Evolutionary conservation across 1,139 yeast species (phyloP).

Genomic region (Tardiomyces digboiensis): DNA sequence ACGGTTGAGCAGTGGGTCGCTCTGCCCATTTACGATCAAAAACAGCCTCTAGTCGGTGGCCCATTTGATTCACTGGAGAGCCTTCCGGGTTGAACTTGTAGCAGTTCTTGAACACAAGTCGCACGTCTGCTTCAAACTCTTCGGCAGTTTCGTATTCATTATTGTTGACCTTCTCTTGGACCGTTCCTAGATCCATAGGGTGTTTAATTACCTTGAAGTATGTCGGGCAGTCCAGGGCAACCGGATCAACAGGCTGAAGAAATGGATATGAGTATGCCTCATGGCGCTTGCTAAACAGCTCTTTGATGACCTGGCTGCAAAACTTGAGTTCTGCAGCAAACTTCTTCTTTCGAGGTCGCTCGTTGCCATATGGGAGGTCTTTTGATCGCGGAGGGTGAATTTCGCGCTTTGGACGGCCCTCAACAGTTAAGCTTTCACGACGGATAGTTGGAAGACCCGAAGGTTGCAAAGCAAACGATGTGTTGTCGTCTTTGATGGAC

Average conservation of each 20-base stretch:
- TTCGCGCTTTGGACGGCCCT: constrained; percentile 84
- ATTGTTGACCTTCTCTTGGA: constrained; percentile 69
- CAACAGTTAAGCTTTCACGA: constrained; percentile 46
- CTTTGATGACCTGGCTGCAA: constrained; percentile 76
- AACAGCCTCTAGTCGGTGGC: constrained; percentile 76
- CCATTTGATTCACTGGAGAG: constrained; percentile 92
- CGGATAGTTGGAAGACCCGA: constrained; percentile 49
- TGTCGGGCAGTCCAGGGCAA: constrained; percentile 86
- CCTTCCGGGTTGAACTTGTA: constrained; percentile 93
- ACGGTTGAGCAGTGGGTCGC: constrained; percentile 68
- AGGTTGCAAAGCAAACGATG: constrained; percentile 17
- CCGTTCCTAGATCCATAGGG: constrained; percentile 94
- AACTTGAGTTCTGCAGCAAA: constrained; percentile 83
- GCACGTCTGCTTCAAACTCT: constrained; percentile 75
- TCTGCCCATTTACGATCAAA: constrained; percentile 88
- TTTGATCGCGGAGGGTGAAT: constrained; percentile 95
- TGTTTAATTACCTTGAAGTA: constrained; percentile 75
- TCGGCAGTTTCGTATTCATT: constrained; percentile 87
- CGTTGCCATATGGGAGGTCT: constrained; percentile 78
- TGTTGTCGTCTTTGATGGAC: not conserved
- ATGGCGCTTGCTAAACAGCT: constrained; percentile 73
- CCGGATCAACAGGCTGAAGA: constrained; percentile 90
- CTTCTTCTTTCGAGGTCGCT: constrained; percentile 77
- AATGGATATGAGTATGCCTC: constrained; percentile 84
- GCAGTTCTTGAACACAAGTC: constrained; percentile 80